Percentiles rank a stretch among this genome's conserved stretches.
Evolutionary conservation across 768 basidiomycete species (phyloP).

Genomic region (Candolleomyces eurysporus): DNA sequence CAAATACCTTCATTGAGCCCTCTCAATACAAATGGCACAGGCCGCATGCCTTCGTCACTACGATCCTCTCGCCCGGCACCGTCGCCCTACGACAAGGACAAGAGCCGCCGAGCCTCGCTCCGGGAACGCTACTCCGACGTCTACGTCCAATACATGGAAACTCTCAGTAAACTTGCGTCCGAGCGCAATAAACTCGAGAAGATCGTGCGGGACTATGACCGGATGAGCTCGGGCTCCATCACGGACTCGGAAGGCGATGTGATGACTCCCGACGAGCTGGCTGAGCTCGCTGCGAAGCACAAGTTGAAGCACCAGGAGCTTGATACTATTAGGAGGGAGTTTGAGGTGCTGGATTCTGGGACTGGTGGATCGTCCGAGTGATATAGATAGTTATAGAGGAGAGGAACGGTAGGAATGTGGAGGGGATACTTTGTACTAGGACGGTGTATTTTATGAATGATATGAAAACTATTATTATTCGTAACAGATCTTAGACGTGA

Average conservation of each 20-base stretch:
- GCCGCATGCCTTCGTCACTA: neutral
- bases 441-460: too few species aligned
- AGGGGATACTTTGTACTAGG: too few species aligned
- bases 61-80: neutral
- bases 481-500: too few species aligned
- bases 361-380: neutral
- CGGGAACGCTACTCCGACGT: slow-evolving; percentile 50
- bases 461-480: too few species aligned
- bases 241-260: slow-evolving; percentile 50
- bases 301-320: slow-evolving; percentile 51
- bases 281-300: slow-evolving; percentile 42
- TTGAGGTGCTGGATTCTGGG: slow-evolving; percentile 5
- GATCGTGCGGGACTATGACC: slow-evolving; percentile 42
- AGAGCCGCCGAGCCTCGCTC: slow-evolving; percentile 41
- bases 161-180: slow-evolving; percentile 43
- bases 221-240: slow-evolving; percentile 30
- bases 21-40: neutral
- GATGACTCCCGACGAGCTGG: slow-evolving; percentile 52
- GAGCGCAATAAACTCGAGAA: slow-evolving; percentile 54
- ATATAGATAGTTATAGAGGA: too few species aligned
- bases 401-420: too few species aligned
- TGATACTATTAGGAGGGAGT: slow-evolving; percentile 38
- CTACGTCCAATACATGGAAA: slow-evolving; percentile 50
- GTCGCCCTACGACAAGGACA: neutral
- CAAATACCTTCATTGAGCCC: neutral